phyloP scores from a whole-genome alignment of 2,329 filamentous ascomycete genomes.

The Fulvia fulva region DNA sequence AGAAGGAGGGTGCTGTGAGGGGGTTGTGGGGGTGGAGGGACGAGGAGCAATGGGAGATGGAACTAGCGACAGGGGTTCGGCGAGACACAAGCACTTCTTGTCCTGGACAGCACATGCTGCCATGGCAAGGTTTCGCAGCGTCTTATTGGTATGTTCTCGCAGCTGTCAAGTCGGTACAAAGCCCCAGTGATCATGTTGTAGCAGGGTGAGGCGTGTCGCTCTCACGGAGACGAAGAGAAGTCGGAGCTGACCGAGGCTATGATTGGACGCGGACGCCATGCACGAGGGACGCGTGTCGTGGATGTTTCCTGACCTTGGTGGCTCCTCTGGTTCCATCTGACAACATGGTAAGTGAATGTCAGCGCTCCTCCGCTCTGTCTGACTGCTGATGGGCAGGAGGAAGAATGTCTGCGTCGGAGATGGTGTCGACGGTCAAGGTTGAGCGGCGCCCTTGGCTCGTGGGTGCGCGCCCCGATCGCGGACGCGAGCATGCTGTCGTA shows the following conservation, averaged over 20 bases:
- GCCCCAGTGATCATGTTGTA: neutral
- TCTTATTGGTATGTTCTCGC: too few relatives aligned
- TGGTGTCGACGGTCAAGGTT: neutral
- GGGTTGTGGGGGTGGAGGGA: too few relatives aligned
- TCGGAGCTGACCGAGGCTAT: neutral
- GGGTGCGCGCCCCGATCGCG: neutral
- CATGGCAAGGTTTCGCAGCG: constrained; percentile 8
- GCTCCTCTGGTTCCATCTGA: neutral
- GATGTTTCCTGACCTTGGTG: neutral
- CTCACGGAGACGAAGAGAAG: neutral
- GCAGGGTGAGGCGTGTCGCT: neutral
- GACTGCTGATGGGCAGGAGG: neutral
- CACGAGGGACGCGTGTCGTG: neutral
- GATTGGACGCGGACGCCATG: neutral
- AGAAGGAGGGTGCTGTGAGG: constrained; percentile 14
- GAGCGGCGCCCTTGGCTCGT: neutral
- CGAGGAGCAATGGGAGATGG: too few relatives aligned
- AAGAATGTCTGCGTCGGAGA: neutral
- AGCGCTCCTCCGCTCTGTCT: neutral
- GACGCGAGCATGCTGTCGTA: neutral
- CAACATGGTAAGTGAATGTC: neutral
- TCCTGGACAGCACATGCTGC: too few relatives aligned
- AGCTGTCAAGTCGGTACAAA: neutral
- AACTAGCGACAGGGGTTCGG: too few relatives aligned
- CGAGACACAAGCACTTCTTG: too few relatives aligned